Base-by-base conservation (phyloP, 768 basidiomycete species). In the Astraeus odoratus region DNA sequence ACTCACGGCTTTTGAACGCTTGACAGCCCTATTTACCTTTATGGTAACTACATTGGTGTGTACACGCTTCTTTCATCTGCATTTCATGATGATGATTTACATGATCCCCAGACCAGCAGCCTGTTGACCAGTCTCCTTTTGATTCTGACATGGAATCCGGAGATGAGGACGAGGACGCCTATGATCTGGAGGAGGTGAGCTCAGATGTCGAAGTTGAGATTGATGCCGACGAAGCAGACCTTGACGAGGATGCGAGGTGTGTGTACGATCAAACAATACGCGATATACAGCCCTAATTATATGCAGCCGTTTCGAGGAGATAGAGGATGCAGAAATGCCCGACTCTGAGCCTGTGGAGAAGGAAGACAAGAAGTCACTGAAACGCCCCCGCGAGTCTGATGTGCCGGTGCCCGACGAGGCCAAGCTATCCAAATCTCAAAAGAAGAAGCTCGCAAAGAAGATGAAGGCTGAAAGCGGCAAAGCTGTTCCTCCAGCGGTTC, bases 191-290 rank as follows among this genome's bases (percentile, higher is more conserved):
- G 30, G 83, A 86, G 46, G 81, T 90, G 43, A 83, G 82, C 66
- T 89, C 83, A 5, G 90, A 92, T 56, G 86, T 89, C 31, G 87
- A 91, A 58, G 71, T 91, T 56, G 73, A 91, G 57, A 73, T 90
- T 55, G 72, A 83, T 51, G 71, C 72, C 1, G 74, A 74, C 29
- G 83, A 82, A 12, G 50, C 84, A 27, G 79, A 78, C 47, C 75
- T 70, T 15, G 66, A 64, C 22, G 67, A 65, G 5, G 64, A 67
- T 18, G 60, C 57, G 12, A 74, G 39, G 64, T 63, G 38, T 76
- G 77, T 79, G 43, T 22, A 8, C 5, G 4, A 35, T 20, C 5
- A 15, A 36, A 22, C 33, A 2, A 48, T 34, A 48, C 44, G 47
- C 25, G 16, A 8, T 26, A 13, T 27, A 31, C 12, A 31, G 12